phyloP scores from a whole-genome alignment of 345 rosid genomes.

The Syzygium aqueum region DNA sequence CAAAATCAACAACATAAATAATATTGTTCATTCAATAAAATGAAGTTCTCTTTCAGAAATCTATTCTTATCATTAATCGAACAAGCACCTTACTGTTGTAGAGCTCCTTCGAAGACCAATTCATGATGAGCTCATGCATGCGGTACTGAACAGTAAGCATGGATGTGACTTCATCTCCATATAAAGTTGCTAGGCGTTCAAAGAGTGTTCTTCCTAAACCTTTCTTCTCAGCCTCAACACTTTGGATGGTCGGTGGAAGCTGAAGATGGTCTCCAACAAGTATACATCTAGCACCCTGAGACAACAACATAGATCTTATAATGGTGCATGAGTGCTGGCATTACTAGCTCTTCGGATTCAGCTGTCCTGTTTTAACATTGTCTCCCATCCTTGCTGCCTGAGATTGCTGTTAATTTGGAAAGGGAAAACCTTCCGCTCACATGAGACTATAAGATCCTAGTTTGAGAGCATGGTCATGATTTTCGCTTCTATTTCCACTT shows the following conservation, averaged over 20 bases:
- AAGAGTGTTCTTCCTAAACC: conserved; percentile 93
- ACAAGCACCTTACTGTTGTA: conserved; percentile 55
- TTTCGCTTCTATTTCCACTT: not conserved
- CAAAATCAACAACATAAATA: not conserved
- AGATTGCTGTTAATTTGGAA: not conserved
- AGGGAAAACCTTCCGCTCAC: not conserved
- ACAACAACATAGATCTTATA: not conserved
- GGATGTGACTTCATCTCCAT: conserved; percentile 69
- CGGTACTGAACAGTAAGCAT: conserved; percentile 97
- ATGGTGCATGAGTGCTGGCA: not conserved
- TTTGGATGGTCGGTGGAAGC: conserved; percentile 93
- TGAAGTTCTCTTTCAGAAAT: not conserved
- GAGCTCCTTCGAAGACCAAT: conserved; percentile 94
- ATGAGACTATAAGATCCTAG: not conserved
- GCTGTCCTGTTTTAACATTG: not conserved
- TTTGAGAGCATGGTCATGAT: not conserved
- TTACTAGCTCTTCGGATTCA: not conserved
- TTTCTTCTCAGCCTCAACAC: conserved; percentile 89
- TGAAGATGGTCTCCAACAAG: conserved; percentile 97
- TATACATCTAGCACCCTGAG: conserved; percentile 82
- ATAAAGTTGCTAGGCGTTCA: conserved; percentile 76
- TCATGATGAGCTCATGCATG: conserved; percentile 96
- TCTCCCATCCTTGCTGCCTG: not conserved
- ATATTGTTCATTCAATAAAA: not conserved
- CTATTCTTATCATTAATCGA: not conserved